phyloP scores from a whole-genome alignment of 768 basidiomycete genomes.

The Filobasidium floriforme region DNA sequence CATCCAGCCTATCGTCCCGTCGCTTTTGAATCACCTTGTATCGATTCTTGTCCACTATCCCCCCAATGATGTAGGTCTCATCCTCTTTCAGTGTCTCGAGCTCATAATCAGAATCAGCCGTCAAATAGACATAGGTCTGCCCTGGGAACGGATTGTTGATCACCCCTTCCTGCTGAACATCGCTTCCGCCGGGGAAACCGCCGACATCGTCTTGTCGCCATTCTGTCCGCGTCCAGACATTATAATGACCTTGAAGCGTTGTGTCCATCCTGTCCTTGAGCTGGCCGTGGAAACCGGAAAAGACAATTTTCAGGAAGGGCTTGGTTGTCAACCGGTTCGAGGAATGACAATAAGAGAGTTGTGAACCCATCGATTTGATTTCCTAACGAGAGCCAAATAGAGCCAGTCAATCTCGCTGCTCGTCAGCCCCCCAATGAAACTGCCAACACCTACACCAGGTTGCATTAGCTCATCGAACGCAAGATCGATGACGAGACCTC shows the following conservation, averaged over 20 bases:
- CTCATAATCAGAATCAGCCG: conserved; percentile 85
- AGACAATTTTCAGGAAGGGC: conserved; percentile 66
- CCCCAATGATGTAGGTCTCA: conserved; percentile 90
- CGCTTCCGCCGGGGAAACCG: background rate
- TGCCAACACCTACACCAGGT: conserved; percentile 63
- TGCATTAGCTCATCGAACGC: conserved; percentile 90
- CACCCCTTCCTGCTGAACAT: conserved; percentile 17
- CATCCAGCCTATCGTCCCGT: background rate
- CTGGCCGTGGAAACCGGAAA: conserved; percentile 70
- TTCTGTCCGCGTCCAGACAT: conserved; percentile 64
- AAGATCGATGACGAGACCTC: conserved; percentile 58
- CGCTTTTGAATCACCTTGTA: conserved; percentile 60
- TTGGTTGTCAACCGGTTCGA: conserved; percentile 64
- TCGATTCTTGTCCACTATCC: conserved; percentile 90
- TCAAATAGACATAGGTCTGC: conserved; percentile 73
- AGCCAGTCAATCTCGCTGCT: background rate
- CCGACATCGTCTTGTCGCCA: conserved; percentile 14
- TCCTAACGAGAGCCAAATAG: conserved; percentile 55
- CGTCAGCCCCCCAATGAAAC: background rate
- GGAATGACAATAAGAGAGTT: conserved; percentile 86
- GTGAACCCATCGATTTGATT: conserved; percentile 76
- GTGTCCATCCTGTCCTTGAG: conserved; percentile 60
- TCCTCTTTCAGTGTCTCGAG: conserved; percentile 70
- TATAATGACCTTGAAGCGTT: conserved; percentile 61
- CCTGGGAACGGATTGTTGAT: conserved; percentile 20